Percentiles rank a stretch among this genome's conserved stretches.
Evolutionary conservation across 345 rosid genomes (phyloP).

Genomic region (Linum usitatissimum): DNA sequence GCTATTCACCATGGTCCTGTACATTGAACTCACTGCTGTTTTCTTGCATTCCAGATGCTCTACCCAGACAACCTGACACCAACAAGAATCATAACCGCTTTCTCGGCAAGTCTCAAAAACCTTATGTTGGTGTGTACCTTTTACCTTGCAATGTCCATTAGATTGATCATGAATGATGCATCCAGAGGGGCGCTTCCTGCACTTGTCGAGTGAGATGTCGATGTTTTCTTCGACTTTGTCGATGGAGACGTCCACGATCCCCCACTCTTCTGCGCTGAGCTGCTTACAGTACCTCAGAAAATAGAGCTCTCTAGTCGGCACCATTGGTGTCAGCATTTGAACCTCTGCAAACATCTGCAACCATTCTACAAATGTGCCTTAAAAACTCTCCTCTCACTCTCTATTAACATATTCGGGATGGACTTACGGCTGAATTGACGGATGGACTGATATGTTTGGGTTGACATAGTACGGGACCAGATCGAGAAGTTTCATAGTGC

Average conservation of each 20-base stretch:
- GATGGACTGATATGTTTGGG: too few relatives aligned
- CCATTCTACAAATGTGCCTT: background rate
- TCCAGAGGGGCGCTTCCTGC: conserved; percentile 91
- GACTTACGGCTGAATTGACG: too few relatives aligned
- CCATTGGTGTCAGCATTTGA: conserved; percentile 92
- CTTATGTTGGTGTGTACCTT: too few relatives aligned
- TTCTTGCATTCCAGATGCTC: conserved; percentile 85
- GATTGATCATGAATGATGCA: conserved; percentile 87
- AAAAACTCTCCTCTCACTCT: too few relatives aligned
- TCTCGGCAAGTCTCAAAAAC: background rate
- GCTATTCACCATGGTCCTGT: conserved; percentile 60
- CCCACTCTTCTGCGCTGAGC: conserved; percentile 79
- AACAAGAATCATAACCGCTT: background rate
- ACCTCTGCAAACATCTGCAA: conserved; percentile 94
- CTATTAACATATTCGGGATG: too few relatives aligned
- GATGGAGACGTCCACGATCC: conserved; percentile 74
- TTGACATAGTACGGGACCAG: too few relatives aligned
- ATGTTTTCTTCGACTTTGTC: conserved; percentile 74
- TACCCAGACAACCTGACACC: conserved; percentile 73
- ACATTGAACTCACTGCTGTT: conserved; percentile 56
- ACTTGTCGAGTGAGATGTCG: conserved; percentile 72
- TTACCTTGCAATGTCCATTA: conserved; percentile 86
- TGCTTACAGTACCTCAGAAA: conserved; percentile 76
- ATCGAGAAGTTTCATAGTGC: too few relatives aligned
- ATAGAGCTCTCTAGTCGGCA: conserved; percentile 84